Evolutionary conservation across 129 eudicot genomes (phyloP), one percentile per base, ranked within the genome.

Genomic region (Kitagawia praeruptora): DNA sequence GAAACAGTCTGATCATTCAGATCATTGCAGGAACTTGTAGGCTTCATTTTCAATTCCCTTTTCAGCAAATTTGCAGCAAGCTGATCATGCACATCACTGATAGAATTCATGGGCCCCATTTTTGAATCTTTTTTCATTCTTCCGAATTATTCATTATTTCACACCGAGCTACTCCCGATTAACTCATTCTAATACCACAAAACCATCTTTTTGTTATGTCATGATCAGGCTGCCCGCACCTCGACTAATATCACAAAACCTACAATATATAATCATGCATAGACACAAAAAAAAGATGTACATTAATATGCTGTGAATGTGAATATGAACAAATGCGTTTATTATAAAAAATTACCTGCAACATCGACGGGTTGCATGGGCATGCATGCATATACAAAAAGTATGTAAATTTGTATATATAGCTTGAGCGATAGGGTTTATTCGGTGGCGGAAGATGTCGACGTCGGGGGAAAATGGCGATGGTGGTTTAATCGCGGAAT

Each of bases 401-500:
- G 0, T 4, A 56, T 56, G 3, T 0, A 56, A 8, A 7, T 54
- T 7, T 56, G 28, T 56, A 21, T 54, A 5, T 54, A 5, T 51
- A 48, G 23, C 23, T 4, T 1, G 58, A 51, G 23, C 23, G 18
- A 23, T 56, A n/a, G 67, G 67, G 67, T 58, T 58, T 58, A 8
- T 58, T 2, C 4, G 69, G 69, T 61, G 69, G 37, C 69, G 69
- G 27, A 25, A 61, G 37, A 58, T 23, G 67, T 1, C 69, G 69
- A 25, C 69, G 69, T 61, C 69, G 34, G 69, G 14, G 69, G 69
- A 9, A 58, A 61, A 61, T 61, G 69, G 34, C 69, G 69, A 61
- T 25, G 69, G 69, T n/a, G 69, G 69, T 61, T 61, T n/a, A n/a
- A 61, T 61, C 69, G 69, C 69, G 37, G 69, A 61, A 34, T n/a